Evolutionary conservation across 2,329 filamentous ascomycete species (phyloP), one percentile per base, ranked within the genome.

Genomic region (Didymella lethalis): DNA sequence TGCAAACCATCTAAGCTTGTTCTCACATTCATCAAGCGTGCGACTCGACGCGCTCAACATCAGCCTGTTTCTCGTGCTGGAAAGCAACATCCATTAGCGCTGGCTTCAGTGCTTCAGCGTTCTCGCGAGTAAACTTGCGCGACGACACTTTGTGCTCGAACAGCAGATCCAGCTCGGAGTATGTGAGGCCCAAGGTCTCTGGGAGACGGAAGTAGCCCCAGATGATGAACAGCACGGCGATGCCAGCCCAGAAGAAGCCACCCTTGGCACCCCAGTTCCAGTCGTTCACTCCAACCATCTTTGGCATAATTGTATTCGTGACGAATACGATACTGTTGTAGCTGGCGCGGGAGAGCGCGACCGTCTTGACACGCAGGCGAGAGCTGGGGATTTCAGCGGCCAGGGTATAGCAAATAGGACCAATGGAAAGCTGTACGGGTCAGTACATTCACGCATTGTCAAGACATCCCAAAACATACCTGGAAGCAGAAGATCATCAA

Each of bases 381-480:
- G 90, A 86, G 0, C 91, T 92, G 0, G 91, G 92, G 20, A 96
- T 78, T 74, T 96, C 92, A 1, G 90, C 86, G 2, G 96, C 92
- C 7, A 96, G 84, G 0, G 91, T 93, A 79, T 95, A 96, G 76
- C 90, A 92, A 10, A 96, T 91, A 0, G 92, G 94, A 26, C 92
- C 92, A 28, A 96, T 91, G 0, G 90, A 68, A 18, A 68, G 59
- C 65, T 90, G 45, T 91, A 81, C 72, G 11, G 18, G 41, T 59
- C 32, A 59, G 50, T 25, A 54, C 25, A 26, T 20, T 1, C 3
- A 20, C 10, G 18, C 26, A 3, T 10, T 5, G n/a, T 25, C n/a
- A 34, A 26, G 23, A 28, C n/a, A n/a, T 14, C 4, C 8, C 4
- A 32, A 12, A 3, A 60, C 63, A 20, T 59, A 67, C 64, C 63